Percentiles rank a stretch among this genome's conserved stretches.
phyloP scores from a whole-genome alignment of 2,329 filamentous ascomycete genomes.

The Aspergillus quadricinctus region DNA sequence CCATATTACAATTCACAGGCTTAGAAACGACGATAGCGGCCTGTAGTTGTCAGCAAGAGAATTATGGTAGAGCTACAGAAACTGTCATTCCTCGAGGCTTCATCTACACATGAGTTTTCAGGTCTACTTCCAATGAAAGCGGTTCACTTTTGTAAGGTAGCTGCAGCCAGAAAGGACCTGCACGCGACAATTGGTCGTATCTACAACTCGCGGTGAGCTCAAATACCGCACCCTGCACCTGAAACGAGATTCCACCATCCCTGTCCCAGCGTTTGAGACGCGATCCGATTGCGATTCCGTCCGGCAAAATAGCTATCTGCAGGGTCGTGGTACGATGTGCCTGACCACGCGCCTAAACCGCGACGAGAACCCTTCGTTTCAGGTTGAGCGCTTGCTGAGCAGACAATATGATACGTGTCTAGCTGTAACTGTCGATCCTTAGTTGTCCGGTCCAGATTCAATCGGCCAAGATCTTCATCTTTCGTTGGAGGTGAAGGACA shows the following conservation, averaged over 20 bases:
- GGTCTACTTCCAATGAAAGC: too few species aligned
- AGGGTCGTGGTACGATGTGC: not conserved
- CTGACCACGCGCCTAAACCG: not conserved
- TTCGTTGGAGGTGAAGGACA: not conserved
- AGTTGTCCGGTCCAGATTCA: not conserved
- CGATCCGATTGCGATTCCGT: not conserved
- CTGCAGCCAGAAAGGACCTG: not conserved
- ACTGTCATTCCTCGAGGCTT: too few species aligned
- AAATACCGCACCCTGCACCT: not conserved
- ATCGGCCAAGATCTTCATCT: not conserved
- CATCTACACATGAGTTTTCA: too few species aligned
- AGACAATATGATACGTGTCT: not conserved
- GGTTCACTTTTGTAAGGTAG: too few species aligned
- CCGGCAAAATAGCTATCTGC: not conserved
- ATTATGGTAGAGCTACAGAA: too few species aligned
- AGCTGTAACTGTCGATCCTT: not conserved
- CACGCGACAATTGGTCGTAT: not conserved
- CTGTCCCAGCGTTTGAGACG: not conserved
- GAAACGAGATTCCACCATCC: not conserved
- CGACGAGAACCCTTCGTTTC: not conserved
- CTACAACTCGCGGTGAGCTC: not conserved
- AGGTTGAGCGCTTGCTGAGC: not conserved
- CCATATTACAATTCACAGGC: too few species aligned
- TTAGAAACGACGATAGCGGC: too few species aligned
- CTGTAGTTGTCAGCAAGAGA: too few species aligned